Percentiles rank a stretch among this genome's conserved stretches.
These are phyloP conservation scores for Cadophora luteo-olivacea DNA, from an alignment of 2,329 filamentous ascomycete genomes.

Conservation along the genomic window DNA sequence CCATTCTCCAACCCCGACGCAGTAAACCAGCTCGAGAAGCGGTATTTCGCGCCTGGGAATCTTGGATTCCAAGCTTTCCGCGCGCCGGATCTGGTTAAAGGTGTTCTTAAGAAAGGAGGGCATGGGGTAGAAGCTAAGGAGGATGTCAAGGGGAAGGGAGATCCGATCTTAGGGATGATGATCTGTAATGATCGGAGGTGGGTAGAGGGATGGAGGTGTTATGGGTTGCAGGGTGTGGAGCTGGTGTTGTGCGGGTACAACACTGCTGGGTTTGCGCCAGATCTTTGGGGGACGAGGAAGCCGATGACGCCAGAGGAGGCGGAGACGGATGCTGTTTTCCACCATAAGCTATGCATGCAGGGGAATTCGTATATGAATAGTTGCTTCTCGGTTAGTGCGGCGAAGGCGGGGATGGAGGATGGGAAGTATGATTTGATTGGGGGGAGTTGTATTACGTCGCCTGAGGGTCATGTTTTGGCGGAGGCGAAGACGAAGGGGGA, in stretches of 20 bases:
- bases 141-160: conserved; percentile 46
- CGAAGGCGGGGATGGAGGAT: conserved; percentile 58
- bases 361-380: conserved; percentile 60
- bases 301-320: conserved; percentile 52
- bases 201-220: conserved; percentile 59
- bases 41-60: conserved; percentile 59
- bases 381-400: conserved; percentile 56
- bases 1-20: conserved; percentile 55
- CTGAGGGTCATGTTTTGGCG: conserved; percentile 56
- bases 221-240: conserved; percentile 58
- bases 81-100: conserved; percentile 52
- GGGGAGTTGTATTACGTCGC: conserved; percentile 55
- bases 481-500: conserved; percentile 56
- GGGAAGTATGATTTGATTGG: conserved; percentile 56
- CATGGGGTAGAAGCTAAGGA: conserved; percentile 25
- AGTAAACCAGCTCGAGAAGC: conserved; percentile 61
- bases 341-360: conserved; percentile 59
- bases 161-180: conserved; percentile 60
- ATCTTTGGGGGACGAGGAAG: conserved; percentile 51
- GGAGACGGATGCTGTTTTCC: conserved; percentile 55
- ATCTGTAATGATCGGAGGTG: conserved; percentile 63
- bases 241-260: conserved; percentile 58
- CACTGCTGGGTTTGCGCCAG: conserved; percentile 55
- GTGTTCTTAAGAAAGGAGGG: conserved; percentile 45
- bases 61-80: conserved; percentile 61